A percentile compares a stretch with the other conserved stretches of the same genome.
These are phyloP conservation scores for Cerioporus squamosus DNA, from an alignment of 1,284 basidiomycete genomes.

Conservation along the genomic window DNA sequence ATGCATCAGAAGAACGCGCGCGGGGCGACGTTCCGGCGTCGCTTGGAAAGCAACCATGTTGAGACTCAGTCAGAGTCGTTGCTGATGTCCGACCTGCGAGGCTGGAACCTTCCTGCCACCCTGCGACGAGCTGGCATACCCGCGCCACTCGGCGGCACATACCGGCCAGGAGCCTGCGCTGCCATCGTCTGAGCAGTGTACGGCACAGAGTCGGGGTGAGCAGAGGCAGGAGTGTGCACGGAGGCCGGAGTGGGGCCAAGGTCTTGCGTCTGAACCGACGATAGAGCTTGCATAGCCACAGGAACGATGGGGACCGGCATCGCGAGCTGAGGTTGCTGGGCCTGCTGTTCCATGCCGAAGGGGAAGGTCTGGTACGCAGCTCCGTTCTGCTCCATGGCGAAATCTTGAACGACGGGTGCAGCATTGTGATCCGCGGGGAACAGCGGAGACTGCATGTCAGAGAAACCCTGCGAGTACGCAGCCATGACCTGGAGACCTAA, in stretches of 20 bases:
- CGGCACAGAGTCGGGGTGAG: neutral
- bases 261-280: neutral
- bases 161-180: neutral
- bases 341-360: neutral
- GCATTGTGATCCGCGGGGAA: neutral
- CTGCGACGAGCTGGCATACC: conserved; percentile 9
- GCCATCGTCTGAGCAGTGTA: neutral
- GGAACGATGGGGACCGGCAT: conserved; percentile 3
- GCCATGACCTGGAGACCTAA: neutral
- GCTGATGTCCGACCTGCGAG: neutral
- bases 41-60: neutral
- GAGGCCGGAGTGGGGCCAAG: no score
- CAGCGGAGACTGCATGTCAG: neutral
- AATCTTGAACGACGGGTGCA: neutral
- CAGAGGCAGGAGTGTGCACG: neutral
- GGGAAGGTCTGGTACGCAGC: conserved; percentile 1
- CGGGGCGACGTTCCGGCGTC: conserved; percentile 3
- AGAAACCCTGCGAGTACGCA: neutral
- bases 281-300: neutral
- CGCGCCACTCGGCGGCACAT: conserved; percentile 18
- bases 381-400: neutral
- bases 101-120: conserved; percentile 4
- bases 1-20: neutral
- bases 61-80: neutral
- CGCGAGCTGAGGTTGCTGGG: conserved; percentile 1